Evolutionary conservation across 331 rosid genomes (phyloP), one percentile per base, ranked within the genome.

Genomic region (Erythrophleum ivorense): DNA sequence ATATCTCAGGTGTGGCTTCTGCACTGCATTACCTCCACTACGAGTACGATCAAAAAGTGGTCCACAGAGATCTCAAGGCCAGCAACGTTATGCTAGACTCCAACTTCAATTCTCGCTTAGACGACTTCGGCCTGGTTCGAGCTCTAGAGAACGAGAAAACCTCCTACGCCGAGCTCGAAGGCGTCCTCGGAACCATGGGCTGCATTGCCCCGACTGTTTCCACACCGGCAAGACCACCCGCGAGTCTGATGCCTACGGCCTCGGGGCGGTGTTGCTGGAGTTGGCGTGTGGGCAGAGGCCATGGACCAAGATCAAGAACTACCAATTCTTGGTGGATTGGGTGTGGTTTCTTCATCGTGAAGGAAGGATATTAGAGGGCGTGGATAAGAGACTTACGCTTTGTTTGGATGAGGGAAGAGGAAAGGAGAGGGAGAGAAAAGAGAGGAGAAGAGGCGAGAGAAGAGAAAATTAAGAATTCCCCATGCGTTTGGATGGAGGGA

Each of bases 61-160:
- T 92, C 11, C 97, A 92, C 55, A 69, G 97, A 29, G 97, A 92
- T 78, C 90, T 92, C n/a, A 92, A 92, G 50, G 97, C 97, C 7
- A 92, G 90, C 85, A 92, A 92, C 85, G 85, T 92, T 75, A 86
- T 92, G 94, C 75, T 92, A 0, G 97, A 92, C 60, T 85, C 93
- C 0, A 66, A 86, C 49, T 92, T 88, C 84, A 90, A 92, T 2
- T 91, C 97, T 0, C 91, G 94, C 0, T 63, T 92, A 0, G 97
- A 94, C 0, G 97, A 92, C 65, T 92, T 92, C 0, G 97, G 97
- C 9, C 78, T 92, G 21, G 97, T 94, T 0, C 94, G 94, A 0
- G 97, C 93, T 9, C 8, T 92, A 0, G 97, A 92, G 41, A 83
- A 92, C 16, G 97, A 86, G 72, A 86, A 85, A 49, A 90, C 88